phyloP scores from a whole-genome alignment of 83 land plant genomes.

The Isoetes engelmannii region DNA sequence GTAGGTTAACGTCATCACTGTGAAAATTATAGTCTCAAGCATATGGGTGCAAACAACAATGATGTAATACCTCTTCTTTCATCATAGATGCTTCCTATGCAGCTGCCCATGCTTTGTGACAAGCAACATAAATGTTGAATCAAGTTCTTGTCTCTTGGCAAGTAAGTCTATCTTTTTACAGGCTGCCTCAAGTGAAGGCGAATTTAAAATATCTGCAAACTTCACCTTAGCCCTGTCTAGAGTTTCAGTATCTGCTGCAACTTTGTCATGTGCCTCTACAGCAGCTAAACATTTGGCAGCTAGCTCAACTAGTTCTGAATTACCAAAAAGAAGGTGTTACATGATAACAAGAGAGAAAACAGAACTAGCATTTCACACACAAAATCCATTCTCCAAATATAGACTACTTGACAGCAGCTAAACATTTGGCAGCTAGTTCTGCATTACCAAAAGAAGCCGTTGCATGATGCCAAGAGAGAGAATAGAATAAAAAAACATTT shows the following conservation, averaged over 20 bases:
- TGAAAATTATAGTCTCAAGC: slow-evolving; percentile 20
- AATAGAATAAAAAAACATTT: not conserved
- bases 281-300: slow-evolving; percentile 57
- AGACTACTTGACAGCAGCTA: slow-evolving; percentile 52
- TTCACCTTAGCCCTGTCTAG: slow-evolving; percentile 62
- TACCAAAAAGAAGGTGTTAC: not conserved
- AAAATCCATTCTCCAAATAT: not conserved
- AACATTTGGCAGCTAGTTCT: slow-evolving; percentile 62
- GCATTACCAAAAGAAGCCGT: not conserved
- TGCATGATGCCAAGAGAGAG: no score
- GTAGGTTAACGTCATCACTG: slow-evolving; percentile 6
- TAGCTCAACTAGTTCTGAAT: slow-evolving; percentile 55
- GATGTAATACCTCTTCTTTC: slow-evolving; percentile 72
- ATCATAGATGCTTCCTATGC: slow-evolving; percentile 76
- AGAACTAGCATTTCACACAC: not conserved
- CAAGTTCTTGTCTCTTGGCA: slow-evolving; percentile 69
- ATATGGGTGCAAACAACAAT: not conserved
- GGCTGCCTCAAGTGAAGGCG: slow-evolving; percentile 75
- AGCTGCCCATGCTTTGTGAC: slow-evolving; percentile 82
- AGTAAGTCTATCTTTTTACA: slow-evolving; percentile 74
- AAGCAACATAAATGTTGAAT: slow-evolving; percentile 69
- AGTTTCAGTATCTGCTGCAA: slow-evolving; percentile 50
- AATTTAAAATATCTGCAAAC: slow-evolving; percentile 75
- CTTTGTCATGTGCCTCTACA: slow-evolving; percentile 67
- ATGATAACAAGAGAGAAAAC: no score